These are phyloP conservation scores for Metarhizium robertsii DNA, from an alignment of 2,329 filamentous ascomycete species.

Conservation along the genomic window DNA sequence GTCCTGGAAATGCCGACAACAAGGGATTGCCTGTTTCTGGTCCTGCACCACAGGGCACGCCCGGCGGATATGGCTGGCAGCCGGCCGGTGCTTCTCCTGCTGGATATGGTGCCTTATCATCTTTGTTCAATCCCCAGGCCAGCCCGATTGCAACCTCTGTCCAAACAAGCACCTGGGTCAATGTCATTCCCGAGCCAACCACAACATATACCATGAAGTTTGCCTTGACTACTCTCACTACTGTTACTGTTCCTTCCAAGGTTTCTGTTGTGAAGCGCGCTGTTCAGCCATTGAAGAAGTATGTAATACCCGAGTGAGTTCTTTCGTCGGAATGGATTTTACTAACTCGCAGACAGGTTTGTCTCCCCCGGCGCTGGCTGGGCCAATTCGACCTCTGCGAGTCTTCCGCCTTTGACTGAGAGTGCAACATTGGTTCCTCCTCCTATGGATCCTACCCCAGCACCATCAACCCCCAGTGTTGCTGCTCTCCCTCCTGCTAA, in stretches of 20 bases:
- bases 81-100: constrained; percentile 8
- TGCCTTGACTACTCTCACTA: constrained; percentile 27
- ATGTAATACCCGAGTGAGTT: constrained; percentile 2
- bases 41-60: constrained; percentile 4
- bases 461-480: constrained; percentile 3
- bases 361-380: constrained; percentile 12
- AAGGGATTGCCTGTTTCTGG: constrained; percentile 9
- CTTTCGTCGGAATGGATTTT: neutral
- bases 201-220: constrained; percentile 31
- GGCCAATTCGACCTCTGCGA: constrained; percentile 21
- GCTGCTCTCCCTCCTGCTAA: constrained; percentile 6
- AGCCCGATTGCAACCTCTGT: constrained; percentile 12
- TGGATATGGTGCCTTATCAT: constrained; percentile 15
- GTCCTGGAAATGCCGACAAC: constrained; percentile 8
- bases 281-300: constrained; percentile 20
- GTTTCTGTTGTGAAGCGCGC: constrained; percentile 11
- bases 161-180: constrained; percentile 29
- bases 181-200: constrained; percentile 27
- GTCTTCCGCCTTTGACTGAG: neutral
- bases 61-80: constrained; percentile 15
- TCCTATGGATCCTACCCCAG: neutral
- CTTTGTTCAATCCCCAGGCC: constrained; percentile 12
- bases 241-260: constrained; percentile 17
- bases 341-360: constrained; percentile 10
- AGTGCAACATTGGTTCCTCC: neutral